Evolutionary conservation across 2,329 filamentous ascomycete species (phyloP).

Genomic region (Alternaria sp.): DNA sequence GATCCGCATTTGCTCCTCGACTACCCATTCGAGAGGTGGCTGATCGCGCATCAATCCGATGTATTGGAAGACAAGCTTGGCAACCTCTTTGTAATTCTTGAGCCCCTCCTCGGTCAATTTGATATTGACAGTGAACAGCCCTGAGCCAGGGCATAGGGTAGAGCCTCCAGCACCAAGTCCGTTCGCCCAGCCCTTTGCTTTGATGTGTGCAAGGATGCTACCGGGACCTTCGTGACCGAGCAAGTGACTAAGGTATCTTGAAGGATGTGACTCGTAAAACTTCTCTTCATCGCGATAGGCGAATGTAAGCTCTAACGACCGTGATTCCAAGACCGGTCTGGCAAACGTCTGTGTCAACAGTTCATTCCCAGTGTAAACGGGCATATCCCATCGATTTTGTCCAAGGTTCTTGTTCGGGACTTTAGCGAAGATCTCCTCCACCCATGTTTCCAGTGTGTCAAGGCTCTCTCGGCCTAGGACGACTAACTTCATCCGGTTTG

Average conservation of each 20-base stretch:
- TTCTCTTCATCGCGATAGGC: slow-evolving; percentile 84
- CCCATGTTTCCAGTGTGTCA: slow-evolving; percentile 84
- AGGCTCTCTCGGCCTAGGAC: slow-evolving; percentile 82
- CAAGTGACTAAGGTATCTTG: slow-evolving; percentile 84
- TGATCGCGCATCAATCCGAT: slow-evolving; percentile 82
- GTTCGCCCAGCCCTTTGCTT: slow-evolving; percentile 89
- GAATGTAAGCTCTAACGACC: slow-evolving; percentile 80
- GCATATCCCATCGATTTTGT: slow-evolving; percentile 70
- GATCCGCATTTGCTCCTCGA: slow-evolving; percentile 87
- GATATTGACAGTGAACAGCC: slow-evolving; percentile 79
- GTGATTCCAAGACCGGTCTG: slow-evolving; percentile 88
- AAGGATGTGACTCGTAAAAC: slow-evolving; percentile 79
- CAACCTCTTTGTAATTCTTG: slow-evolving; percentile 79
- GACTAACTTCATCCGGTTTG: slow-evolving; percentile 91
- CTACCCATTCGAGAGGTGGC: slow-evolving; percentile 89
- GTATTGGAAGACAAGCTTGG: slow-evolving; percentile 89
- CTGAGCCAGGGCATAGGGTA: slow-evolving; percentile 78
- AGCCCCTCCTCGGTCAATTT: slow-evolving; percentile 85
- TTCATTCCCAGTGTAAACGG: slow-evolving; percentile 65
- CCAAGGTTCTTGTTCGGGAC: slow-evolving; percentile 82
- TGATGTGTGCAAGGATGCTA: slow-evolving; percentile 88
- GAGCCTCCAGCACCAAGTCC: slow-evolving; percentile 78
- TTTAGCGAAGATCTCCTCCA: slow-evolving; percentile 78
- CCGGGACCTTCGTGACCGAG: slow-evolving; percentile 93
- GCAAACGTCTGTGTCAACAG: slow-evolving; percentile 78